Evolutionary conservation across 805 yeast genomes (phyloP), one percentile per base, ranked within the genome.

Genomic region (Cyberlindnera suaveolens): DNA sequence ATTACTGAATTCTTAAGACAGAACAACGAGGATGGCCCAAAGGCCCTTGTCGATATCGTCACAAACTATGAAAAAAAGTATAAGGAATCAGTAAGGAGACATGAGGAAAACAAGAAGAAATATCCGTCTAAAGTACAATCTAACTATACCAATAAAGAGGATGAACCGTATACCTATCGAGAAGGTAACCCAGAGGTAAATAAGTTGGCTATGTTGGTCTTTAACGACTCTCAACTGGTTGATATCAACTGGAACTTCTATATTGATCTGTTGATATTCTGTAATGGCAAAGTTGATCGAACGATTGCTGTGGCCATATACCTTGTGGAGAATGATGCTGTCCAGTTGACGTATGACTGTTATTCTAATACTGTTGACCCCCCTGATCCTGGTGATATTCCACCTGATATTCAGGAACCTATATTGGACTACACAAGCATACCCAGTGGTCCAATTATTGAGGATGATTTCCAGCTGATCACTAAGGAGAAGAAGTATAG

Each of bases 241-340:
- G 48, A 52, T 1, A 51, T 78, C 11, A 65, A 65, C 47, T 64
- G 64, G 41, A 48, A 49, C 1, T 78, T 78, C 45, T 63, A 71
- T 31, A 47, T 57, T 17, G 52, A 61, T 13, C 68, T 71, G 11
- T 39, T 77, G 5, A 56, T 45, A 14, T 74, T 70, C 50, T 75
- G 67, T 51, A 47, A 64, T n/a, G 80, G 79, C 3, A 67, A 75
- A 43, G 47, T 68, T 2, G 49, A 50, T 16, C 64, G 58, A 39
- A 74, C 74, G 0, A 42, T 74, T 8, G 51, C 58, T 2, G 44
- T 67, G 11, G 70, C 73, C 8, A 44, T 60, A 1, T 45, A 61
- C 17, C 51, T 67, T 7, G 45, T 63, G 17, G 71, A 71, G 39
- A 46, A 60, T 3, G 48, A 55, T 27, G 62, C 61, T 11, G 54